Percentiles rank a stretch among this genome's conserved stretches.
Evolutionary conservation across 202 grass and related monocot genomes (phyloP).

Genomic region (Schoenoplectus tabernaemontani): DNA sequence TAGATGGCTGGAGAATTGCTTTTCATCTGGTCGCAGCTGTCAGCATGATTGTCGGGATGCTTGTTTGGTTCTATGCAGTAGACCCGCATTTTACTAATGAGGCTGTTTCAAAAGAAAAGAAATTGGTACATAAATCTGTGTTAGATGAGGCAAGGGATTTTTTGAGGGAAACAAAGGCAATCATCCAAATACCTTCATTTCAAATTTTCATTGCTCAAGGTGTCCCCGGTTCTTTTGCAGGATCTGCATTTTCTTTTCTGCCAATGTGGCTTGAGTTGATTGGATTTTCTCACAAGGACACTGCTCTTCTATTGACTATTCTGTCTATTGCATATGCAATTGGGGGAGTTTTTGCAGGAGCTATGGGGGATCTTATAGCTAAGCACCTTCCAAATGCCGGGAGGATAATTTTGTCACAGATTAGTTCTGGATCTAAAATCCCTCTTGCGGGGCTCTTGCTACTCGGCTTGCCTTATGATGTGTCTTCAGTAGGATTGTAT

Average conservation of each 20-base stretch:
- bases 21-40: slow-evolving; percentile 60
- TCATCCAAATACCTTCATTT: slow-evolving; percentile 66
- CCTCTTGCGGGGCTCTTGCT: slow-evolving; percentile 52
- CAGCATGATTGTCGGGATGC: slow-evolving; percentile 38
- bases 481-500: slow-evolving; percentile 25
- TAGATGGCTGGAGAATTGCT: slow-evolving; percentile 67
- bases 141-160: slow-evolving; percentile 38
- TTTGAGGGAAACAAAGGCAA: slow-evolving; percentile 51
- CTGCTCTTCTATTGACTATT: slow-evolving; percentile 44
- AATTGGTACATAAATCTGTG: neutral
- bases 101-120: neutral
- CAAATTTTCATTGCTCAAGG: slow-evolving; percentile 80
- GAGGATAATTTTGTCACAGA: slow-evolving; percentile 58
- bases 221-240: slow-evolving; percentile 44
- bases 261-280: slow-evolving; percentile 74
- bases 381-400: slow-evolving; percentile 34
- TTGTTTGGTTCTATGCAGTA: slow-evolving; percentile 41
- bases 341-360: slow-evolving; percentile 45
- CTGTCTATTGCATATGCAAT: slow-evolving; percentile 40
- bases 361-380: slow-evolving; percentile 53
- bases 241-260: slow-evolving; percentile 46
- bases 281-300: slow-evolving; percentile 46
- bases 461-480: slow-evolving; percentile 42
- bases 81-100: slow-evolving; percentile 43
- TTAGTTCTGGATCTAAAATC: slow-evolving; percentile 40